Evolutionary conservation across 108 stramenopile species (phyloP).

Genomic region (Cyclotella choctawhatcheeana): DNA sequence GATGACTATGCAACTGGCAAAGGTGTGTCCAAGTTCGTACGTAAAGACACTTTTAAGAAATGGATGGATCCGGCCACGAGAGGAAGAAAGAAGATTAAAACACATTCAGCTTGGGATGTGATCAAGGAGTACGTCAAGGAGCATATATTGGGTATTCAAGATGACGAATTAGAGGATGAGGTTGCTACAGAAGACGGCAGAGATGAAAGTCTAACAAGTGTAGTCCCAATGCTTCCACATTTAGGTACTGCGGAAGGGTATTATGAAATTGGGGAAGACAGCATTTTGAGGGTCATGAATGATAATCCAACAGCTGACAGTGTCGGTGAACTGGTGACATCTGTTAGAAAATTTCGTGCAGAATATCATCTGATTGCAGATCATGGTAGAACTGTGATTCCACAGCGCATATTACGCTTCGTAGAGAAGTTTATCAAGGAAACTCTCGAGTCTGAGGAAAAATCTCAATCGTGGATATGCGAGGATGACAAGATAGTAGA

Average conservation of each 20-base stretch:
- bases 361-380: background rate
- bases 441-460: no score
- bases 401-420: background rate
- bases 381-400: background rate
- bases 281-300: background rate
- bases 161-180: no score
- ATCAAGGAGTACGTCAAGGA: background rate
- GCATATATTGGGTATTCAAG: no score
- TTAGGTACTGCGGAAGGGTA: no score
- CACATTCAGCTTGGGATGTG: background rate
- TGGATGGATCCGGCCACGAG: background rate
- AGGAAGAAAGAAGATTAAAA: background rate
- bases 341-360: background rate
- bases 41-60: background rate
- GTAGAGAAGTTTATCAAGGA: no score
- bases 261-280: no score
- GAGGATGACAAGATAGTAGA: background rate
- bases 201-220: background rate
- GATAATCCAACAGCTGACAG: background rate
- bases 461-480: no score
- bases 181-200: background rate
- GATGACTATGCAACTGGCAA: no score
- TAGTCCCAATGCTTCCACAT: no score
- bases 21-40: no score
- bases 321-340: background rate